These are phyloP conservation scores for Coemansia sp. DNA, from an alignment of 192 early-diverging fungal species.

Conservation along the genomic window DNA sequence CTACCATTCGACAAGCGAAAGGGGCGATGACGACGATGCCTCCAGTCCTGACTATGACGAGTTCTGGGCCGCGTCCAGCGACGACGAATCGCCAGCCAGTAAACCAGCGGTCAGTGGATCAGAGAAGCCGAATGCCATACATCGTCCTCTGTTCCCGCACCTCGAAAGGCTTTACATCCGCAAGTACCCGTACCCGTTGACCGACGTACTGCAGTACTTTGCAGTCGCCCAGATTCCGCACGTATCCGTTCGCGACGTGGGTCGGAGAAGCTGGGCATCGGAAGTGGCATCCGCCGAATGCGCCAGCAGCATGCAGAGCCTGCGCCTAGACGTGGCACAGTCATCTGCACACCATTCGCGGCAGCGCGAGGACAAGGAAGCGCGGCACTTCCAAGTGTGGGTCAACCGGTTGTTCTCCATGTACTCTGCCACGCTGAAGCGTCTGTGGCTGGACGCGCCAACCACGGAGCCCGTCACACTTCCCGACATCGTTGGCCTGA, in stretches of 20 bases:
- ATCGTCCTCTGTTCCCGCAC: constrained; percentile 13
- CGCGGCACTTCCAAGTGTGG: constrained; percentile 30
- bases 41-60: neutral
- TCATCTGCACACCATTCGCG: neutral
- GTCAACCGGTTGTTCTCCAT: constrained; percentile 39
- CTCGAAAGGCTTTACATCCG: constrained; percentile 23
- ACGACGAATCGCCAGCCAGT: neutral
- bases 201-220: constrained; percentile 28
- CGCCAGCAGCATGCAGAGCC: constrained; percentile 2
- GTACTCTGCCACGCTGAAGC: constrained; percentile 22
- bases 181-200: constrained; percentile 30
- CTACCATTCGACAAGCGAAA: constrained; percentile 1
- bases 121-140: neutral
- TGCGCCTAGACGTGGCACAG: constrained; percentile 22
- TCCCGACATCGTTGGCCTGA: constrained; percentile 41
- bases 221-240: constrained; percentile 22
- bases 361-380: constrained; percentile 2
- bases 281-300: constrained; percentile 10
- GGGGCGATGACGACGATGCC: neutral
- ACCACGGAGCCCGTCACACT: constrained; percentile 15
- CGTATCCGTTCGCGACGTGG: constrained; percentile 33
- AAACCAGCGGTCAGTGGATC: neutral
- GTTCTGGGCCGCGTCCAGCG: neutral
- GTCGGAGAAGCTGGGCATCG: constrained; percentile 4
- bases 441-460: constrained; percentile 23